Percentiles rank a stretch among this genome's conserved stretches.
These are phyloP conservation scores for Nakaseomyces sp. DNA, from an alignment of 1,139 yeast species.

Conservation along the genomic window DNA sequence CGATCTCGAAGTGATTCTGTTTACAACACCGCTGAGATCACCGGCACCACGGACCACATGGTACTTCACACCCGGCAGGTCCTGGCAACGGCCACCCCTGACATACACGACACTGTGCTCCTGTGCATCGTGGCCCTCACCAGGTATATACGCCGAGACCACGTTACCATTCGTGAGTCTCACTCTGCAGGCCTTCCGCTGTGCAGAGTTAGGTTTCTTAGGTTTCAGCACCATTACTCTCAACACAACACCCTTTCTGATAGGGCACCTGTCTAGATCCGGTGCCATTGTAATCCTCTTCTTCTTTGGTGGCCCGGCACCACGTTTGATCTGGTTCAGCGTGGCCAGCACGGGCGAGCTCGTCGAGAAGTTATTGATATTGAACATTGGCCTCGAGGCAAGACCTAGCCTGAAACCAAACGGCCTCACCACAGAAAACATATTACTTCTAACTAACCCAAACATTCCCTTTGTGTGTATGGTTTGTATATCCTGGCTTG, in stretches of 20 bases:
- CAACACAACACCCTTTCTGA: constrained; percentile 87
- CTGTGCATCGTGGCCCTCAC: constrained; percentile 97
- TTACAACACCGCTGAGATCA: constrained; percentile 93
- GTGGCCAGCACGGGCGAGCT: constrained; percentile 42
- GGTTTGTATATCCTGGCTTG: no score
- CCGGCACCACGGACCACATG: constrained; percentile 88
- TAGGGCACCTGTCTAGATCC: constrained; percentile 72
- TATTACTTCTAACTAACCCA: no score
- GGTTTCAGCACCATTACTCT: constrained; percentile 93
- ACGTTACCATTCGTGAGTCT: constrained; percentile 84
- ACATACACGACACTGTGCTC: constrained; percentile 95
- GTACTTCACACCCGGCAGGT: constrained; percentile 96
- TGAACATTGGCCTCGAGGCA: neutral
- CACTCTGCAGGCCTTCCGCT: constrained; percentile 93
- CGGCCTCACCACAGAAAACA: neutral
- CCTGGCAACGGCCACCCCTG: constrained; percentile 96
- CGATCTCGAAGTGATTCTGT: constrained; percentile 80
- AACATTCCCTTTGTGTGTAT: no score
- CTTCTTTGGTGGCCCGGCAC: constrained; percentile 50
- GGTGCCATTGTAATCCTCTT: constrained; percentile 57
- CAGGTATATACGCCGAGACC: constrained; percentile 90
- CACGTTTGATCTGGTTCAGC: constrained; percentile 62
- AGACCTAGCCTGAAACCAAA: neutral
- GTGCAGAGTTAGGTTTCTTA: constrained; percentile 96
- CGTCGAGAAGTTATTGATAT: constrained; percentile 9